phyloP scores from a whole-genome alignment of 2,329 filamentous ascomycete species.

The Hymenoscyphus infarciens region DNA sequence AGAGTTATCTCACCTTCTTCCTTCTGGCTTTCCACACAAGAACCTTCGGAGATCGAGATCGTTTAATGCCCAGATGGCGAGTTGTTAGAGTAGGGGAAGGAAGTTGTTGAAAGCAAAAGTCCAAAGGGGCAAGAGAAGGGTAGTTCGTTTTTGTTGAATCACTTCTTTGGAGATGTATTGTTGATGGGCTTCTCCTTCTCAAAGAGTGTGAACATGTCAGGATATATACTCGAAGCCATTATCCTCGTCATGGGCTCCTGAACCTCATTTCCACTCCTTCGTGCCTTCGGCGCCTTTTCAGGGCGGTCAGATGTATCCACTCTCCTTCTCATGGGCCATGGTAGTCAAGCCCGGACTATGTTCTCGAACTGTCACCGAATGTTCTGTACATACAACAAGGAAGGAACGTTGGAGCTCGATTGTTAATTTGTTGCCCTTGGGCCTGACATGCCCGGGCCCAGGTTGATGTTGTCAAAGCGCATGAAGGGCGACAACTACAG shows the following conservation, averaged over 20 bases:
- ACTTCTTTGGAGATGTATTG: not conserved
- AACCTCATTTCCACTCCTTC: not conserved
- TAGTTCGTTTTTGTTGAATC: not conserved
- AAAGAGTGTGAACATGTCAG: not conserved
- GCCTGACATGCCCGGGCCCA: not conserved
- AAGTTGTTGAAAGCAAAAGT: not conserved
- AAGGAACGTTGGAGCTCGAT: not conserved
- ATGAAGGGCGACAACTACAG: not conserved
- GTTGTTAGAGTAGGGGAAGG: not conserved
- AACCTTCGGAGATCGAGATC: not conserved
- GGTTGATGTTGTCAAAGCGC: not conserved
- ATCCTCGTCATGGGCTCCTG: not conserved
- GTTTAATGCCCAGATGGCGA: not conserved
- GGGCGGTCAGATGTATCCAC: not conserved
- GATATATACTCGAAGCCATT: not conserved
- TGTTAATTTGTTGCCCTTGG: not conserved
- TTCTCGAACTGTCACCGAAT: not conserved
- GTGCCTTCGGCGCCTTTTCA: not conserved
- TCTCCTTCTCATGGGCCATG: not conserved
- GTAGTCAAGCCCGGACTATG: not conserved
- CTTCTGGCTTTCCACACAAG: not conserved
- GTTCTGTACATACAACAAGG: not conserved
- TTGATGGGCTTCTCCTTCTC: not conserved
- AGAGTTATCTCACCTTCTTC: not conserved
- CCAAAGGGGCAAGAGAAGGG: not conserved